Conservation (phyloP, 306 rosid genomes). For the Delonix regia region DNA sequence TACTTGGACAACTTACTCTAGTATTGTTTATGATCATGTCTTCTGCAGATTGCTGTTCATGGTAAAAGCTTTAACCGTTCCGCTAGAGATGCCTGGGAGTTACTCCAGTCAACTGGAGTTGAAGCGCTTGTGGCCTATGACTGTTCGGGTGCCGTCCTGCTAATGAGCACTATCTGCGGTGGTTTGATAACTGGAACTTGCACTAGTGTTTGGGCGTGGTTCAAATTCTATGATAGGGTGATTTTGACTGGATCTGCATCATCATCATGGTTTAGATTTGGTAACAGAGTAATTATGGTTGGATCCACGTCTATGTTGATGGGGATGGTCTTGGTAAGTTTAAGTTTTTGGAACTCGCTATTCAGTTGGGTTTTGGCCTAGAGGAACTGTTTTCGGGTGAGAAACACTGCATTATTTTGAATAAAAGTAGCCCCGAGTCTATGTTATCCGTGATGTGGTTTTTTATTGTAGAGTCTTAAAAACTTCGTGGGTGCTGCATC, state of each 20-base stretch:
- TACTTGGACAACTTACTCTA: constrained; percentile 9
- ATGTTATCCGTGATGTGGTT: background rate
- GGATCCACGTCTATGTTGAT: constrained; percentile 88
- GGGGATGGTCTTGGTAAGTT: constrained; percentile 98
- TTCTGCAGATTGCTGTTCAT: constrained; percentile 85
- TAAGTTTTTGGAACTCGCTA: background rate
- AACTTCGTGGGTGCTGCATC: background rate
- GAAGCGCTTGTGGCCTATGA: constrained; percentile 97
- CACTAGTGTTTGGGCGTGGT: constrained; percentile 88
- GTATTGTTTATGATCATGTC: constrained; percentile 29
- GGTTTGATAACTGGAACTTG: constrained; percentile 95
- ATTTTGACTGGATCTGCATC: too few relatives aligned
- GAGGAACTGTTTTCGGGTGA: background rate
- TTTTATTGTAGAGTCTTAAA: too few relatives aligned
- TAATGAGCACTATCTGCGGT: constrained; percentile 87
- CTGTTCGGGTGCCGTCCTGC: constrained; percentile 96
- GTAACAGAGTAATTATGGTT: constrained; percentile 79
- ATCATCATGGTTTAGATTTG: too few relatives aligned
- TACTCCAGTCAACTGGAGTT: constrained; percentile 96
- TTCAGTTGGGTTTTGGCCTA: background rate
- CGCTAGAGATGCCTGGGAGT: constrained; percentile 98
- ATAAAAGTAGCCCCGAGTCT: background rate
- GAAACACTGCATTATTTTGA: background rate
- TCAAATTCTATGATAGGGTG: constrained; percentile 53
- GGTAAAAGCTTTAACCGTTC: constrained; percentile 93